Base-by-base conservation (phyloP, 108 stramenopile species). In the Cyclotella kingstonii region DNA sequence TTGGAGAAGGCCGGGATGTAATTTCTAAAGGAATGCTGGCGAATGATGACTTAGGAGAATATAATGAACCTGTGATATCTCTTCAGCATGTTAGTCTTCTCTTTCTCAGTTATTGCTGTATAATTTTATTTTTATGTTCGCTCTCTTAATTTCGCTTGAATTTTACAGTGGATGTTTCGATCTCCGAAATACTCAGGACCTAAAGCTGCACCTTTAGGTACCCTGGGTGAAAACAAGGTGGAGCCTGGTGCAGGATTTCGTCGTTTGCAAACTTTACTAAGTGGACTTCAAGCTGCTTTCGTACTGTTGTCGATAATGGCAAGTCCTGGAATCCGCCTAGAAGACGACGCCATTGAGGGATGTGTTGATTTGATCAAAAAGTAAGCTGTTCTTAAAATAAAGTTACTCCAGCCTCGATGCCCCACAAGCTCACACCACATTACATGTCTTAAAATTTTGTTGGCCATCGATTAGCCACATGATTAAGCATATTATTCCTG, bases 321-420 rank as follows among this genome's bases (percentile, higher is more conserved):
- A 18, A 80, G 71, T 63, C 76, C 72, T 8, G 90, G 85, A 0
- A 75, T 95, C 15, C 87, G 93, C 68, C 82, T 94, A 51, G 86
- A 77, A 50, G 93, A 93, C 58, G 94, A 95, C 54, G 75, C 87
- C 45, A 77, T 97, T 23, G 91, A 91, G 49, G 76, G 83, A 4
- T 76, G 79, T 44, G 79, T 95, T n/a, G 63, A 75, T 17, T 63
- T 95, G 70, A 68, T 93, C 49, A 85, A 83, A 60, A 77, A 82
- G 55, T 56, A 39, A 56, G 40, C 19, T 34, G 31, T 19, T 34
- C 3, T 34, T 6, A 10, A 26, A n/a, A 12, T n/a, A n/a, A n/a
- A n/a, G n/a, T n/a, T n/a, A 0, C 14, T 41, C 12, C 22, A 4
- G 5, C 41, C 5, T 9, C 18, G 26, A 1, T 46, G 17, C 5